Percentiles rank a stretch among this genome's conserved stretches.
phyloP scores from a whole-genome alignment of 768 basidiomycete species.

The Hortiboletus campestris region DNA sequence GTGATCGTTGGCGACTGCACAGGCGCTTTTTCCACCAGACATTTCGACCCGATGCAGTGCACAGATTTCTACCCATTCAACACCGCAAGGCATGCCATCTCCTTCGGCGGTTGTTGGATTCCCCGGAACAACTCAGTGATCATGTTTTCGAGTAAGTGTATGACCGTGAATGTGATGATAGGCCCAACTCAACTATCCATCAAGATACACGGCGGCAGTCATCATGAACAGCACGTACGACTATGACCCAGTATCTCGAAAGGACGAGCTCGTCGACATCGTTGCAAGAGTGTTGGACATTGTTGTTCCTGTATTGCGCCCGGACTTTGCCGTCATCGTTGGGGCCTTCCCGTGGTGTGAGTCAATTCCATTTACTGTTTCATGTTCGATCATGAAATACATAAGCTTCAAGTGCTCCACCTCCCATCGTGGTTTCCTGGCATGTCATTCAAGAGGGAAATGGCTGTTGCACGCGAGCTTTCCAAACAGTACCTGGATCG shows the following conservation, averaged over 20 bases:
- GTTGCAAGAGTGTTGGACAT: background rate
- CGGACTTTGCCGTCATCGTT: background rate
- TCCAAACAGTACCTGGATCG: background rate
- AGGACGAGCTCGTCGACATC: background rate
- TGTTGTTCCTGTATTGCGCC: background rate
- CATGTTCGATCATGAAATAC: background rate
- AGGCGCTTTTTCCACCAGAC: conserved; percentile 14
- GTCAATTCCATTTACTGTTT: background rate
- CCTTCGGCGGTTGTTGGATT: background rate
- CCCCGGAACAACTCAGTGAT: background rate
- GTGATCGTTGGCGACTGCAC: conserved; percentile 12
- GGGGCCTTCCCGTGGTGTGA: background rate
- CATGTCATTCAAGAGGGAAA: background rate
- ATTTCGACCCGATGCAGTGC: background rate
- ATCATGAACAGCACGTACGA: conserved; percentile 6
- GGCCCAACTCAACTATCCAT: background rate
- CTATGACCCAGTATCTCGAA: background rate
- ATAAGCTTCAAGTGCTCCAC: background rate
- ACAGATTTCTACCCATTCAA: background rate
- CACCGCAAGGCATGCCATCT: conserved; percentile 3
- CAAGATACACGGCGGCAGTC: background rate
- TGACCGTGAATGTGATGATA: background rate
- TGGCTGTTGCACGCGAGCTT: background rate
- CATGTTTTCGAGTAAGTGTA: conserved; percentile 9
- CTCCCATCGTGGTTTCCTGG: conserved; percentile 7